Base-by-base conservation (phyloP, 2,329 filamentous ascomycete genomes). In the Peltaster fructicola region DNA sequence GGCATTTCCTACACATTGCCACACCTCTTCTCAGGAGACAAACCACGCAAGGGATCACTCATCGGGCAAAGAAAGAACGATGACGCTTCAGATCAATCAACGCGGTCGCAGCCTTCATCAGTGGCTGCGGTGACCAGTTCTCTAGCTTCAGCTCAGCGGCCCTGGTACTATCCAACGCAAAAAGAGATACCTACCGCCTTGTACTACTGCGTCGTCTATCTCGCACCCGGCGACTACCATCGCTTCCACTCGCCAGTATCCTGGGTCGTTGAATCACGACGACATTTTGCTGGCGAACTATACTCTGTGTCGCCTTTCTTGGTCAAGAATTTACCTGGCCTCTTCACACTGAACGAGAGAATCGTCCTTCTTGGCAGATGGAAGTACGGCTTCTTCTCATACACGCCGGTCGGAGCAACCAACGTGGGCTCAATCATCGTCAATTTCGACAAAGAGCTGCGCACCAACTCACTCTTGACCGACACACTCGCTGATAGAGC, bases 381-480 rank as follows among this genome's bases (percentile, higher is more conserved):
- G 88, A 76, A 84, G 28, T 90, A 81, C 68, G 88, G 88, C 10
- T 95, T 98, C 65, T 98, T 98, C 61, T 78, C 74, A 37, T 93
- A 82, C 55, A 85, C 81, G 0, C 84, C 90, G 8, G 88, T 98
- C 16, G 88, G 88, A 34, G 88, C 88, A 6, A 98, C 88, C 12
- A 98, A 98, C 43, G 88, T 98, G 21, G 88, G 88, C 28, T 90
- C 79, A 31, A 95, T 98, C 55, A 78, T 80, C 47, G 69, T 98
- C 58, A 93, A 98, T 56, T 98, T 98, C 50, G 90, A 98, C 54
- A 64, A 73, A 31, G 88, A 98, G 53, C 61, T 98, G 32, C 74
- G 85, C 35, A 90, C 90, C 25, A 98, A 98, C 55, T 82, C 73
- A 38, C 61, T 98, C 25, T 73, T 76, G 3, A 93, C 85, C 3